Percentiles rank a stretch among this genome's conserved stretches.
Conservation (phyloP, 192 early-diverging fungal species). For the Backusella morwellensis region DNA sequence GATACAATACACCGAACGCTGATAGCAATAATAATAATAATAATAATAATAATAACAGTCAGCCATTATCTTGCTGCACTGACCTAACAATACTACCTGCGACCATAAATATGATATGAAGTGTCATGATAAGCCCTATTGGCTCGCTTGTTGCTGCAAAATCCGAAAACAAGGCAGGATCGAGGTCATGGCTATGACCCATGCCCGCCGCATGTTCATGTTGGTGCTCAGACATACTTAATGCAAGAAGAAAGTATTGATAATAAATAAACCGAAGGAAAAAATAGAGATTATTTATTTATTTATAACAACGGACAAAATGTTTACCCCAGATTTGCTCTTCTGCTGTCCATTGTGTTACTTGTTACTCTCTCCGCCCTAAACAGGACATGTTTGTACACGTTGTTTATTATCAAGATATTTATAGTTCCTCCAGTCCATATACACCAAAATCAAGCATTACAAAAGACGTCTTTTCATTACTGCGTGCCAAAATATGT, state of each 20-base stretch:
- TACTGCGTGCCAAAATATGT: constrained; percentile 8
- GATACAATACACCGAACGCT: constrained; percentile 39
- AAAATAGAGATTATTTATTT: background rate
- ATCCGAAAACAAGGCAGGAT: constrained; percentile 19
- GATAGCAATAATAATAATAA: background rate
- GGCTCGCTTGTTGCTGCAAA: constrained; percentile 35
- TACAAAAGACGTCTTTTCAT: constrained; percentile 71
- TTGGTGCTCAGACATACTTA: constrained; percentile 10
- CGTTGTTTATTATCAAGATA: background rate
- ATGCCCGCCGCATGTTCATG: constrained; percentile 11
- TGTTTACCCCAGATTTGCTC: background rate
- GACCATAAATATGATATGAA: constrained; percentile 32
- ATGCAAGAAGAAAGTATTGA: background rate
- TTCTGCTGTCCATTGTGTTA: background rate
- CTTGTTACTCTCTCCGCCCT: too few relatives aligned
- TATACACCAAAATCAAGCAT: constrained; percentile 77
- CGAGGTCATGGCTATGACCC: constrained; percentile 30
- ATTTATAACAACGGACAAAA: background rate
- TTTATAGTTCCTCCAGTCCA: constrained; percentile 35
- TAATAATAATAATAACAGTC: background rate
- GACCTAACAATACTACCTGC: constrained; percentile 10
- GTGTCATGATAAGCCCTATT: constrained; percentile 28
- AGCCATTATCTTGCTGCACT: background rate
- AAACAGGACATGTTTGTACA: too few relatives aligned
- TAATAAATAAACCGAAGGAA: background rate